These are phyloP conservation scores for Aureobasidium musti DNA, from an alignment of 2,329 filamentous ascomycete genomes.

Conservation along the genomic window DNA sequence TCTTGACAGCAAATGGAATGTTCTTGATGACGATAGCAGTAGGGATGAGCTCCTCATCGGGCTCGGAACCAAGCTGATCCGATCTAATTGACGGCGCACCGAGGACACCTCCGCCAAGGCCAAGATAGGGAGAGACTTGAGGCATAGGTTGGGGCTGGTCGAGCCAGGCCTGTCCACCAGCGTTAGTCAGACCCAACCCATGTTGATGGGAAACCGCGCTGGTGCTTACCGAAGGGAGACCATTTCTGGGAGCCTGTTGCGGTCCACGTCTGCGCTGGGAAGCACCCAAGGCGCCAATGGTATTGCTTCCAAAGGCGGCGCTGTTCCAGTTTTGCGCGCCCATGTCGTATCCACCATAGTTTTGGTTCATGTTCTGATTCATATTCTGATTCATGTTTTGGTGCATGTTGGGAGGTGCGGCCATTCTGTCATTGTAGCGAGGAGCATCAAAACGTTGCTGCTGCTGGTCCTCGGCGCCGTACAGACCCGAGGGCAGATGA, in stretches of 20 bases:
- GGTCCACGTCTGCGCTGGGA: constrained; percentile 56
- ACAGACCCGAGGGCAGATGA: constrained; percentile 67
- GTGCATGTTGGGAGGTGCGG: constrained; percentile 49
- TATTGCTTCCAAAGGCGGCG: constrained; percentile 65
- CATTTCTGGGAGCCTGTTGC: constrained; percentile 51
- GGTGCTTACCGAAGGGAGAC: constrained; percentile 71
- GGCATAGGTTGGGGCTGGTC: constrained; percentile 54
- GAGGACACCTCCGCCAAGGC: constrained; percentile 39
- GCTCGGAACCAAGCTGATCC: constrained; percentile 53
- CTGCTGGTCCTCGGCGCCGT: constrained; percentile 67
- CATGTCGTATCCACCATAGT: constrained; percentile 64
- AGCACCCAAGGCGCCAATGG: constrained; percentile 43
- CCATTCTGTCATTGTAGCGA: constrained; percentile 62
- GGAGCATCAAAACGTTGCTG: constrained; percentile 52
- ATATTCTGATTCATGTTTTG: constrained; percentile 40
- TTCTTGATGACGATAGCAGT: constrained; percentile 99
- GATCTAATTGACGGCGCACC: constrained; percentile 45
- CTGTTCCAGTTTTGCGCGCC: constrained; percentile 78
- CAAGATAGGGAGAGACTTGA: constrained; percentile 48
- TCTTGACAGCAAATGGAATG: constrained; percentile 97
- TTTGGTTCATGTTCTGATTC: constrained; percentile 36
- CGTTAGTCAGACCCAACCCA: constrained; percentile 26
- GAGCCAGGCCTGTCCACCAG: constrained; percentile 59
- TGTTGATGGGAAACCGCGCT: constrained; percentile 13
- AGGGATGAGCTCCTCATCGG: constrained; percentile 87